Conservation (phyloP, 306 rosid genomes). For the Lathyrus aphaca region DNA sequence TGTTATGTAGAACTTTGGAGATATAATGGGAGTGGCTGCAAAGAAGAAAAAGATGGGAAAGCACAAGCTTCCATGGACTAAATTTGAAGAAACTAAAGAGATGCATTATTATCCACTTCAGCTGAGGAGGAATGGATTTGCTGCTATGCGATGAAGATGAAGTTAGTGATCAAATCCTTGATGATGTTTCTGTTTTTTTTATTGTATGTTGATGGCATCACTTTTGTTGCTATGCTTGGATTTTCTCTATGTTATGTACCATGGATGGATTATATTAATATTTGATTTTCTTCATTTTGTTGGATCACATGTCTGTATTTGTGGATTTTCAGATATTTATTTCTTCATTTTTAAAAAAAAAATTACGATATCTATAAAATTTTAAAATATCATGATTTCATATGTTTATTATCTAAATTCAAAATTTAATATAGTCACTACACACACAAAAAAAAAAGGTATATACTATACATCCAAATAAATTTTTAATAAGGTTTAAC, state of each 20-base stretch:
- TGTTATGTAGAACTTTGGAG: constrained; percentile 57
- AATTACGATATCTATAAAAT: too few relatives aligned
- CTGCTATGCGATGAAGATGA: constrained; percentile 57
- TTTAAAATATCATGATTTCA: too few relatives aligned
- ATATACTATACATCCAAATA: too few relatives aligned
- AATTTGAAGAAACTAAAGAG: constrained; percentile 47
- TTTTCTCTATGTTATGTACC: constrained; percentile 23
- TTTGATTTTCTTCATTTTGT: constrained; percentile 7
- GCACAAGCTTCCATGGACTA: constrained; percentile 75
- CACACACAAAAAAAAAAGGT: too few relatives aligned
- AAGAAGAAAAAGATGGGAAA: constrained; percentile 62
- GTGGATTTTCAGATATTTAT: too few relatives aligned
- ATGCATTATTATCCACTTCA: constrained; percentile 45
- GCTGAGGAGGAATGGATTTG: constrained; percentile 64
- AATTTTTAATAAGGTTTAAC: too few relatives aligned
- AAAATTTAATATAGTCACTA: too few relatives aligned
- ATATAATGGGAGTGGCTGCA: constrained; percentile 64
- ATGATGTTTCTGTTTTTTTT: constrained; percentile 7
- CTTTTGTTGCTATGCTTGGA: constrained; percentile 39
- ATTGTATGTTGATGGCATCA: constrained; percentile 14
- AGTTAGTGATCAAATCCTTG: background rate
- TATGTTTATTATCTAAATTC: too few relatives aligned
- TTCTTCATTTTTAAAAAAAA: too few relatives aligned
- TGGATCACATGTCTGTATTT: too few relatives aligned
- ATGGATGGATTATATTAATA: background rate